A percentile compares a stretch with the other conserved stretches of the same genome.
These are phyloP conservation scores for Sclerotinia nivalis DNA, from an alignment of 2,329 filamentous ascomycete genomes.

Conservation along the genomic window DNA sequence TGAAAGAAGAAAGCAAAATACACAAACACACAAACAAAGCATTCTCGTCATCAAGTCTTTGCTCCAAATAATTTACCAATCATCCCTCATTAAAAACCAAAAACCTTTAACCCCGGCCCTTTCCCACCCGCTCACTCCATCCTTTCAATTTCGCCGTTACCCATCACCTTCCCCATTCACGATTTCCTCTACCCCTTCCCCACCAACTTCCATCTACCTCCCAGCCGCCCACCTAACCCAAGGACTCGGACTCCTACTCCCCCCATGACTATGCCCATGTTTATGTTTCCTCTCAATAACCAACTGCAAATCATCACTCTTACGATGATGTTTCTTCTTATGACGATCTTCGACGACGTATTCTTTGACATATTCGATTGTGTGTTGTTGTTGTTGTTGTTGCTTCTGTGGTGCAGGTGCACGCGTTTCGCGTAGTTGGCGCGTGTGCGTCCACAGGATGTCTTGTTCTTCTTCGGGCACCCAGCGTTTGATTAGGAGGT, in stretches of 20 bases:
- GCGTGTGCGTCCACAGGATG: slow-evolving; percentile 70
- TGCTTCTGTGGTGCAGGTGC: slow-evolving; percentile 27
- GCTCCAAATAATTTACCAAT: not conserved
- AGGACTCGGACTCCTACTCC: slow-evolving; percentile 12
- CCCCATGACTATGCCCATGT: slow-evolving; percentile 9
- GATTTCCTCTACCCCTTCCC: too few species aligned
- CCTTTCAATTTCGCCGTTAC: not conserved
- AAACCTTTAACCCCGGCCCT: too few species aligned
- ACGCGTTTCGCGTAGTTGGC: slow-evolving; percentile 47
- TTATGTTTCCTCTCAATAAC: slow-evolving; percentile 24
- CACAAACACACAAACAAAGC: not conserved
- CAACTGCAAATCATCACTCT: slow-evolving; percentile 20
- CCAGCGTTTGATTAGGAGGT: slow-evolving; percentile 72
- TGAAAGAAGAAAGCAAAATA: not conserved
- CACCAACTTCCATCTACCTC: not conserved
- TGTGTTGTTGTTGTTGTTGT: not conserved
- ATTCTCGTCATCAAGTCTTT: not conserved
- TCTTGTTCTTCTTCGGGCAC: slow-evolving; percentile 72
- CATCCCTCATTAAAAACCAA: not conserved
- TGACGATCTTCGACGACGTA: slow-evolving; percentile 37
- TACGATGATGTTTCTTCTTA: slow-evolving; percentile 36
- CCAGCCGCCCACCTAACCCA: slow-evolving; percentile 25
- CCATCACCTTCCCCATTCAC: not conserved
- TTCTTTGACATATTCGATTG: slow-evolving; percentile 35
- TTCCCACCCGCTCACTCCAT: not conserved